Evolutionary conservation across 179 eudicot species (phyloP), one percentile per base, ranked within the genome.

Genomic region (Beta macrorhiza): DNA sequence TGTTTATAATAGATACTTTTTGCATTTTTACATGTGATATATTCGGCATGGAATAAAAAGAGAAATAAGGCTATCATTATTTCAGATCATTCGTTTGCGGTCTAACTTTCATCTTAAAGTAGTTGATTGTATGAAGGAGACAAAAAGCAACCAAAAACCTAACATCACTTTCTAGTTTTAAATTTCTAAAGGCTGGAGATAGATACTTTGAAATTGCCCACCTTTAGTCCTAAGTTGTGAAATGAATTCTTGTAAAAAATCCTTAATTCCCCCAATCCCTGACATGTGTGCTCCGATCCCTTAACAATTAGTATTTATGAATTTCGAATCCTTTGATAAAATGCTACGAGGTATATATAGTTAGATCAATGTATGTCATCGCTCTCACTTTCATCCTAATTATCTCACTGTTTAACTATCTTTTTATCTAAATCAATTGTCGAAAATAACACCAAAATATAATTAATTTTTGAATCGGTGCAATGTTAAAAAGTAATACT

Each of bases 31-130:
- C 10, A 63, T 63, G 67, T 22, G 37, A 11, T 63, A 22, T 22
- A 10, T 62, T 62, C 32, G 15, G 42, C 42, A 19, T 25, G 19
- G 63, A 32, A n/a, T 22, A 42, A 76, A 76, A 76, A 76, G 57
- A 5, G 51, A 32, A 29, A 37, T 16, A 55, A 55, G 14, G 56
- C 37, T 67, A 14, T 12, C 49, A 22, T 0, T 62, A 17, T 32
- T 19, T n/a, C 7, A 70, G n/a, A 70, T 17, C 8, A 20, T 65
- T 65, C 53, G 11, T 67, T 67, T 37, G 44, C 17, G 44, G 71
- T 32, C 47, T 10, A 68, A 68, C 72, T 68, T 68, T 44, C 72
- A 68, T 68, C n/a, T 68, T 68, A 16, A 45, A 64, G 74, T 45
- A 45, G 55, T 44, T 69, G 74, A 45, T 37, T 7, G 25, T 69